Evolutionary conservation across 441 rosid genomes (phyloP).

Genomic region (Erodium trifolium): DNA sequence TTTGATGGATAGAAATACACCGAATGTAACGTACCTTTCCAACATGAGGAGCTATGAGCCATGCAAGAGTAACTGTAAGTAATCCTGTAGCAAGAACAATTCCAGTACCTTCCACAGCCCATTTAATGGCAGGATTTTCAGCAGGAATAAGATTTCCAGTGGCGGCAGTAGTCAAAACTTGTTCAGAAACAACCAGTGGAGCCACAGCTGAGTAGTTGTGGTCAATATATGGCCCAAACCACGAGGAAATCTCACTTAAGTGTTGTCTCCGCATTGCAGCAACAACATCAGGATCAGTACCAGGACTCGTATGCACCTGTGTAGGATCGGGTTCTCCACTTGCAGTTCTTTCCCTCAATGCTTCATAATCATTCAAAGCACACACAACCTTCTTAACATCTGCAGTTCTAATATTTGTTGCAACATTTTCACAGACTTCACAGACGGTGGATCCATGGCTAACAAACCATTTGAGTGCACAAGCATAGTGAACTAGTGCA

Average conservation of each 20-base stretch:
- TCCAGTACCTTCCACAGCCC: conserved; percentile 95
- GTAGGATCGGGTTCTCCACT: conserved; percentile 71
- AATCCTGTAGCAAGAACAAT: conserved; percentile 83
- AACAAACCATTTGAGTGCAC: conserved; percentile 94
- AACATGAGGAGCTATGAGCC: conserved; percentile 92
- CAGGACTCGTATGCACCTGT: conserved; percentile 34
- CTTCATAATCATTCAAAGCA: conserved; percentile 67
- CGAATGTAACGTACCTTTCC: conserved; percentile 51
- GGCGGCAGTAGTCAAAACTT: conserved; percentile 34
- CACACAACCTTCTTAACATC: conserved; percentile 55
- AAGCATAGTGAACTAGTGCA: conserved; percentile 76
- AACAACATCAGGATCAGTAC: conserved; percentile 81
- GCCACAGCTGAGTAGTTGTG: conserved; percentile 29
- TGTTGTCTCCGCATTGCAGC: conserved; percentile 83
- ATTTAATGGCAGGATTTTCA: conserved; percentile 66
- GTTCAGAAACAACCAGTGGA: conserved; percentile 55
- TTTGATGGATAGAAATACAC: no score
- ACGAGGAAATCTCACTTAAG: conserved; percentile 73
- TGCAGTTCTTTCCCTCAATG: conserved; percentile 70
- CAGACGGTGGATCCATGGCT: conserved; percentile 84
- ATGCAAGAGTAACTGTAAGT: conserved; percentile 76
- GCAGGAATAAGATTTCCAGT: conserved; percentile 38
- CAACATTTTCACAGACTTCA: conserved; percentile 66
- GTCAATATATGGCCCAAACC: conserved; percentile 59
- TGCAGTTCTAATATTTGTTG: conserved; percentile 43